Conservation (phyloP, 2,329 filamentous ascomycete genomes). For the Fusarium sp. region DNA sequence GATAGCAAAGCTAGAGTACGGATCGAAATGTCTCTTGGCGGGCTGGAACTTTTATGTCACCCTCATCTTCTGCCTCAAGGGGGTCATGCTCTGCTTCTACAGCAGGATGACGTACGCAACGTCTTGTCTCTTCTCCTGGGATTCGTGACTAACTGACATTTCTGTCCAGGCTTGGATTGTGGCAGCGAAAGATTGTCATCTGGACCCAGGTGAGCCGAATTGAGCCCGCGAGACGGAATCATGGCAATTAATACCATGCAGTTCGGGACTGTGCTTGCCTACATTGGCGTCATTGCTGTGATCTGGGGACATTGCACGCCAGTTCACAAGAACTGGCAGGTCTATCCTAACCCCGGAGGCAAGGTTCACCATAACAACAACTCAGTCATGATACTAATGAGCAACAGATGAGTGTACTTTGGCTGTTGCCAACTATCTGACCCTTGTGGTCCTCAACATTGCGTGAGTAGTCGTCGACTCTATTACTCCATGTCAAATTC, state of each 20-base stretch:
- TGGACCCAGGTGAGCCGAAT: constrained; percentile 49
- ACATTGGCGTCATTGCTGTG: constrained; percentile 52
- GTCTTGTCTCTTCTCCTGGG: background rate
- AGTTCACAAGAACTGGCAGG: constrained; percentile 58
- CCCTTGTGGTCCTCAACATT: constrained; percentile 56
- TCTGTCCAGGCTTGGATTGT: constrained; percentile 52
- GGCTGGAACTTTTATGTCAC: constrained; percentile 61
- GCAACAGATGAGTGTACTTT: constrained; percentile 53
- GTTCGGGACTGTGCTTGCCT: constrained; percentile 50
- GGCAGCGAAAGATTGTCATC: constrained; percentile 57
- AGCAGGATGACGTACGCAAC: constrained; percentile 58
- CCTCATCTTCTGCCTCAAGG: constrained; percentile 61
- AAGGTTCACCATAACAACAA: constrained; percentile 11
- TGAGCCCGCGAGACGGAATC: background rate
- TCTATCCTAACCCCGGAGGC: constrained; percentile 59
- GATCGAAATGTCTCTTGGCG: constrained; percentile 54
- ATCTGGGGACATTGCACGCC: constrained; percentile 58
- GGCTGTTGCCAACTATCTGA: constrained; percentile 56
- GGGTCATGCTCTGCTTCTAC: constrained; percentile 61
- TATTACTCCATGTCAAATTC: background rate
- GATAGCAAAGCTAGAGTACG: constrained; percentile 50
- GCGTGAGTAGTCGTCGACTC: constrained; percentile 45
- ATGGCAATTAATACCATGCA: background rate
- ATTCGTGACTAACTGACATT: constrained; percentile 12
- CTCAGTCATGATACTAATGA: constrained; percentile 2